Conservation (phyloP, 1,284 basidiomycete species). For the Sanghuangporus baumii region DNA sequence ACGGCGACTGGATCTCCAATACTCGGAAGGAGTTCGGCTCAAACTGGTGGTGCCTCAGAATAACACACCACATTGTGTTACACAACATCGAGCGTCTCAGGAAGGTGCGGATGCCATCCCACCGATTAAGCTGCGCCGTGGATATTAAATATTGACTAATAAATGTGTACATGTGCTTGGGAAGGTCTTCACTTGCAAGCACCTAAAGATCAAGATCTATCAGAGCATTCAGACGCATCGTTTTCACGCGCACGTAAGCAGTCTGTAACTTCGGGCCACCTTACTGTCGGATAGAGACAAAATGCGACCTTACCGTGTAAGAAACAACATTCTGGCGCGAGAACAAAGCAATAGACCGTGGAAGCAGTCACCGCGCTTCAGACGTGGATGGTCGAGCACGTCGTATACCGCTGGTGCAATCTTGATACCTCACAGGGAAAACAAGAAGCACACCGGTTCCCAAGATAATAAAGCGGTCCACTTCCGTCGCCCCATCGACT, state of each 20-base stretch:
- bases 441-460: constrained; percentile 3
- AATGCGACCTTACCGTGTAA: constrained; percentile 14
- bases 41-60: background rate
- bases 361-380: constrained; percentile 7
- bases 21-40: constrained; percentile 14
- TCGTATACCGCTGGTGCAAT: constrained; percentile 5
- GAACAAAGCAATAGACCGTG: constrained; percentile 11
- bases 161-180: constrained; percentile 8
- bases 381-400: background rate
- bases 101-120: background rate
- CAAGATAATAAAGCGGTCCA: constrained; percentile 9
- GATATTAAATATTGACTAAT: constrained; percentile 2
- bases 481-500: background rate
- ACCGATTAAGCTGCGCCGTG: background rate
- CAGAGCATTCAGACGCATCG: constrained; percentile 3
- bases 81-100: background rate
- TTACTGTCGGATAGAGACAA: constrained; percentile 14
- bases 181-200: constrained; percentile 4
- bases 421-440: constrained; percentile 9
- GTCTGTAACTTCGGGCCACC: constrained; percentile 5
- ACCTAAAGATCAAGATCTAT: constrained; percentile 6
- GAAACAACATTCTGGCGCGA: constrained; percentile 12
- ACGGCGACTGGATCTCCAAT: constrained; percentile 2
- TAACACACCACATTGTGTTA: background rate
- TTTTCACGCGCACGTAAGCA: constrained; percentile 16